Evolutionary conservation across 2,329 filamentous ascomycete genomes (phyloP).

Genomic region (Alternaria ethzedia): DNA sequence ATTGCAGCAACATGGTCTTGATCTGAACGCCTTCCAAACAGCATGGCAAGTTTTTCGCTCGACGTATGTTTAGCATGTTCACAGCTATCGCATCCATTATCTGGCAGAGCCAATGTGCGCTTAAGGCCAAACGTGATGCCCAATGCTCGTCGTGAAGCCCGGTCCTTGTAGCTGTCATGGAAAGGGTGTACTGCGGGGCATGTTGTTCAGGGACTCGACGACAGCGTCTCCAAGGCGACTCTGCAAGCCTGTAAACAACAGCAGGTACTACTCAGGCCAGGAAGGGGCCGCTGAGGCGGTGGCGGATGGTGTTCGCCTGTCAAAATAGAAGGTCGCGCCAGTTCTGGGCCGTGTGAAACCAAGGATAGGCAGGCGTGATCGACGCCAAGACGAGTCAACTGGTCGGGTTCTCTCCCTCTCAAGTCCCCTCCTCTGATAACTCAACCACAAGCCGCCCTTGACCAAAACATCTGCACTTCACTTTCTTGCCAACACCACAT

Average conservation of each 20-base stretch:
- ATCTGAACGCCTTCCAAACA: not conserved
- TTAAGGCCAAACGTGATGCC: slow-evolving; percentile 5
- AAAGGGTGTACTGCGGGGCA: slow-evolving; percentile 28
- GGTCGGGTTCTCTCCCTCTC: slow-evolving; percentile 29
- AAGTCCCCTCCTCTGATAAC: slow-evolving; percentile 35
- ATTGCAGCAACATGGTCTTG: not conserved
- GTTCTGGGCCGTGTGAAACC: slow-evolving; percentile 36
- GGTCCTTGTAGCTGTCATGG: slow-evolving; percentile 21
- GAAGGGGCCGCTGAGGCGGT: slow-evolving; percentile 16
- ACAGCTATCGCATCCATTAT: not conserved
- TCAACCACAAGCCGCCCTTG: slow-evolving; percentile 31
- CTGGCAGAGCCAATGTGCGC: not conserved
- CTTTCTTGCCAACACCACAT: slow-evolving; percentile 24
- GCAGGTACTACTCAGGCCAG: not conserved
- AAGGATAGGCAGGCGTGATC: slow-evolving; percentile 35
- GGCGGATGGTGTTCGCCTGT: slow-evolving; percentile 17
- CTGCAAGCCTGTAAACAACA: not conserved
- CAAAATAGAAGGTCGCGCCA: slow-evolving; percentile 23
- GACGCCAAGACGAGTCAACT: slow-evolving; percentile 27
- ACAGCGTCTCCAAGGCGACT: not conserved
- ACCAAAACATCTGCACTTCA: slow-evolving; percentile 26
- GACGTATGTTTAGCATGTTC: not conserved
- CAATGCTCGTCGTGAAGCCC: slow-evolving; percentile 9
- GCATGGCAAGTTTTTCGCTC: not conserved
- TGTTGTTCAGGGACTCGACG: not conserved